Base-by-base conservation (phyloP, 1,284 basidiomycete species). In the Meira miltonrushii region DNA sequence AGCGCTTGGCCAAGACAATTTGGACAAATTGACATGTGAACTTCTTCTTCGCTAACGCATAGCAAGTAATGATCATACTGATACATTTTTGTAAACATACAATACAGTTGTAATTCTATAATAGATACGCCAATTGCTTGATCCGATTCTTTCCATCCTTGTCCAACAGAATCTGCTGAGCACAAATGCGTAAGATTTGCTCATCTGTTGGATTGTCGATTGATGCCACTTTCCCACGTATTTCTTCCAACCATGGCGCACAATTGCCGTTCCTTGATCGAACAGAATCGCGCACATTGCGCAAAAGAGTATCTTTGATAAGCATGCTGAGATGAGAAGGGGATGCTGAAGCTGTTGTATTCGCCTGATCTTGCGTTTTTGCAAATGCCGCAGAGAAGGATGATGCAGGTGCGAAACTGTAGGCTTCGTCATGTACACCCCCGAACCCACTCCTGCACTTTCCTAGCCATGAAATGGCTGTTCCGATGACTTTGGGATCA, bases 1-100 rank as follows among this genome's bases (percentile, higher is more conserved):
- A 48, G 46, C 46, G 46, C 46, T 17, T 48, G 46, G 46, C 46
- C 46, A 15, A 48, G 25, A 17, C 46, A n/a, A 12, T 23, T 21
- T 21, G 17, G 23, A 25, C 17, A 5, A 48, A 23, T 33, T 33
- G 28, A 33, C 28, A 25, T 21, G 25, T n/a, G 46, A 48, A 3
- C 4, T 48, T 48, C 17, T 48, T 17, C 12, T 8, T 5, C 21
- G 5, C 4, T 23, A 48, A 21, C 7, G 23, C 46, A 17, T 17
- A 9, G 23, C 23, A 21, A 48, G 5, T 21, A 48, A 48, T 48
- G 4, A 13, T 21, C 17, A 2, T 48, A 43, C 11, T 43, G 4
- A 19, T 43, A 43, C 40, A 43, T 15, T 43, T 10, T 15, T 43
- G 19, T 19, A 43, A 19, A 43, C 19, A 19, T 15, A 19, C 15